Evolutionary conservation across 2,329 filamentous ascomycete genomes (phyloP), one percentile per base, ranked within the genome.

Genomic region (Verticillium tricorpus): DNA sequence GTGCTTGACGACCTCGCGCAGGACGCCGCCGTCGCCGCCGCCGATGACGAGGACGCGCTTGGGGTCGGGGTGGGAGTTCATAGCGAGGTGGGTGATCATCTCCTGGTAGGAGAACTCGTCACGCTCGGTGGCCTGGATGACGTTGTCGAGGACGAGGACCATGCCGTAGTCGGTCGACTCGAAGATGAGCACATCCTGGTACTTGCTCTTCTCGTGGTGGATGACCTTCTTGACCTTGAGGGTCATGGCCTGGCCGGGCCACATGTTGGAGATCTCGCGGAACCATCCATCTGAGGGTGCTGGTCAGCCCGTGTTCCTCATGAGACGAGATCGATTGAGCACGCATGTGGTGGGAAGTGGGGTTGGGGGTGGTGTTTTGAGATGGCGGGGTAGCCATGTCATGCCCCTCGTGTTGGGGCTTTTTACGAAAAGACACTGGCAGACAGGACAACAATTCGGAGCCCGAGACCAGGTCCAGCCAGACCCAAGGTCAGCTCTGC

Each of bases 51-150:
- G 89, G 60, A 99, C 95, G 81, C 93, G 96, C 88, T 98, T 95
- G 74, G 95, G 95, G 84, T 96, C 89, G 70, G 95, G 95, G 87
- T 99, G 95, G 60, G 94, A 92, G 87, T 96, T 95, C 90, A 99
- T 92, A 80, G 93, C 95, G 69, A 99, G 86, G 81, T 99, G 93
- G 70, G 94, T 93, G 80, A 99, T 99, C 95, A 99, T 99, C 87
- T 99, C 95, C 85, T 99, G 95, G 88, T 97, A 97, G 71, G 93
- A 92, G 85, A 98, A 99, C 84, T 99, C 95, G 76, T 99, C 93
- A 68, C 94, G 89, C 87, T 99, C 95, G 70, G 95, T 98, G 86
- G 89, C 93, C 82, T 99, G 95, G 78, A 99, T 97, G 76, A 97
- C 95, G 77, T 98, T 98, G 86, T 99, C 95, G 69, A 99, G 88